These are phyloP conservation scores for Verticillium nonalfalfae DNA, from an alignment of 2,329 filamentous ascomycete species.

Conservation along the genomic window DNA sequence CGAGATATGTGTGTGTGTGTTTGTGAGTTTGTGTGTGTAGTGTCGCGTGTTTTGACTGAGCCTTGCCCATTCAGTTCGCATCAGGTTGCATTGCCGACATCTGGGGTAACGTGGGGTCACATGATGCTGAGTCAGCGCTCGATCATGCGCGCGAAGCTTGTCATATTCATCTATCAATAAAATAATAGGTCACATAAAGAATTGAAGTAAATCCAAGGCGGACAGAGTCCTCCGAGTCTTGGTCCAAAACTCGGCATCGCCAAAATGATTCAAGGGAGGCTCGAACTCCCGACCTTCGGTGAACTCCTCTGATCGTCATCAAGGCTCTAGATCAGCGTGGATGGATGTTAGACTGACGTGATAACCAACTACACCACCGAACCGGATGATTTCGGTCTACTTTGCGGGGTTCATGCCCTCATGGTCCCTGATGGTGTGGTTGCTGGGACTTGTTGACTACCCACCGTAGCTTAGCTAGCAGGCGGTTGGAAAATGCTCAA, in stretches of 20 bases:
- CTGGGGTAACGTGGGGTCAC: background rate
- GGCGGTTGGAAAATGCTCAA: no score
- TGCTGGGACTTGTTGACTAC: no score
- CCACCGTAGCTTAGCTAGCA: no score
- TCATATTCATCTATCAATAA: no score
- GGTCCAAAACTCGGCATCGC: background rate
- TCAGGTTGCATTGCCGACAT: background rate
- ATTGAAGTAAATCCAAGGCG: no score
- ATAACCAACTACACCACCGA: slow-evolving; percentile 36
- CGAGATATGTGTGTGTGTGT: background rate
- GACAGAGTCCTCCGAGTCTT: no score
- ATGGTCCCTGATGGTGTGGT: background rate
- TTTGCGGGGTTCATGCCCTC: background rate
- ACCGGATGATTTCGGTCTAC: background rate
- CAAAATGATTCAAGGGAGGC: slow-evolving; percentile 3
- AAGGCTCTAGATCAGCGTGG: background rate
- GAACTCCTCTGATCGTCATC: background rate
- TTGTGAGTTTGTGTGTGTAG: background rate
- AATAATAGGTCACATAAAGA: no score
- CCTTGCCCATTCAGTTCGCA: background rate
- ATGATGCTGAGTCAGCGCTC: background rate
- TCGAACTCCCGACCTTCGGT: slow-evolving; percentile 5
- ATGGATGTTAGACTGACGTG: slow-evolving; percentile 38
- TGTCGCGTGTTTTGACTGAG: background rate
- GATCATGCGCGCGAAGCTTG: no score